These are phyloP conservation scores for Lactifluus pinguis DNA, from an alignment of 768 basidiomycete genomes.

Conservation along the genomic window DNA sequence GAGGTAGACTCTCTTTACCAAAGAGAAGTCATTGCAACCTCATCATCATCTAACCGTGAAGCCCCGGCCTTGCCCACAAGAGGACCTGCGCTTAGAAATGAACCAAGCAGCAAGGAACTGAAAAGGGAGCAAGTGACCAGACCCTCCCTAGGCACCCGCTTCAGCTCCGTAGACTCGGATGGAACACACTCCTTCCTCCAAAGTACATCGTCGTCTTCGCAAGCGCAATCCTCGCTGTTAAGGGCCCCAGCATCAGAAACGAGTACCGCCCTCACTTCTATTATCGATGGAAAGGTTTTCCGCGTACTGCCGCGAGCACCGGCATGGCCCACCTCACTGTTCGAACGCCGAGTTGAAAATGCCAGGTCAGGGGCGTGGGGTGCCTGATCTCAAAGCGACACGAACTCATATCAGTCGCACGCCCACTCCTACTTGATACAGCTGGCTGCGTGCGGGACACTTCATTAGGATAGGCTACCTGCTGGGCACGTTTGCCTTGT, in stretches of 20 bases:
- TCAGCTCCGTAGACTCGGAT: neutral
- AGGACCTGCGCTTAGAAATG: neutral
- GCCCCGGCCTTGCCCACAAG: neutral
- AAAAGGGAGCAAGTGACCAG: neutral
- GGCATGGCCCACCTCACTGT: neutral
- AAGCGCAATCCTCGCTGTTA: neutral
- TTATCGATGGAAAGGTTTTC: constrained; percentile 33
- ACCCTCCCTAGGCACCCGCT: neutral
- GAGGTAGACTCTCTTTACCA: constrained; percentile 10
- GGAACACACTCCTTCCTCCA: neutral
- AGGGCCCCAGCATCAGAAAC: neutral
- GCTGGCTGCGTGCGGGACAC: neutral
- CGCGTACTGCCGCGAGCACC: neutral
- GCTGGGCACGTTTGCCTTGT: neutral
- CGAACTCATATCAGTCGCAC: neutral
- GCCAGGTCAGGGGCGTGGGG: neutral
- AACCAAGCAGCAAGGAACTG: neutral
- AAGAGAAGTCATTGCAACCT: neutral
- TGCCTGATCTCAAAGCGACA: neutral
- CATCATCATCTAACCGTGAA: neutral
- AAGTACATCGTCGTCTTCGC: neutral
- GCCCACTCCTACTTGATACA: neutral
- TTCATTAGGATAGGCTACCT: too few relatives aligned
- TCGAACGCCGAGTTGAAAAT: neutral
- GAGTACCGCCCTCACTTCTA: constrained; percentile 29